Base-by-base conservation (phyloP, 768 basidiomycete genomes). In the Leccinum rimulosum region DNA sequence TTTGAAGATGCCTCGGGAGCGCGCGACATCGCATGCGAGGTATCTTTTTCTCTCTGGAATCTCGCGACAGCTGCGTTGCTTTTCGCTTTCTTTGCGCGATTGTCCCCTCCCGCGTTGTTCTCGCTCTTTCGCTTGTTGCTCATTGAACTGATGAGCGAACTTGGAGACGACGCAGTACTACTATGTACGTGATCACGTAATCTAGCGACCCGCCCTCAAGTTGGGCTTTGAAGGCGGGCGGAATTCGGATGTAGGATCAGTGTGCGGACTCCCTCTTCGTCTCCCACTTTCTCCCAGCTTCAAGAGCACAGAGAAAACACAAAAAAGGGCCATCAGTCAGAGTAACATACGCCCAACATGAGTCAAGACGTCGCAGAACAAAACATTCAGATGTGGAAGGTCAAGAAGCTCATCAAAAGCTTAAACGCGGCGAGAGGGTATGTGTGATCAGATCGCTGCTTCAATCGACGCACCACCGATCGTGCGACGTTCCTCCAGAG, bases 361-460 rank as follows among this genome's bases (percentile, higher is more conserved):
- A 88, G 84, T 81, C 87, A 87, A 78, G 90, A 91, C 74, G 76
- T 76, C 64, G 93, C 93, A 73, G 93, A 95, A 79, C 91, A 94
- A 79, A 95, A 95, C 73, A 95, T 95, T 72, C 91, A 93, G 82
- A 91, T 95, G 87, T 91, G 92, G 95, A 95, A 97, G 79, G 89
- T 96, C 77, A 95, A 95, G 81, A 98, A 97, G 80, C 91, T 98
- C 78, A 94, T 99, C 80, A 95, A 94, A 84, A 95, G 92, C 77
- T 86, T 98, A 77, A 93, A 98, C 73, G 80, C 88, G 52, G 95
- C 97, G 59, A 85, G 66, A 56, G 76, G 76, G 75, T 75, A 57
- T 50, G 69, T 62, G 3, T 35, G 33, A 27, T 52, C 45, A 55
- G 27, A 35, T 19, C 45, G 15, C 47, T 28, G 12, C 27, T 25